Evolutionary conservation across 2,329 filamentous ascomycete species (phyloP).

Genomic region (Venturia asperata): DNA sequence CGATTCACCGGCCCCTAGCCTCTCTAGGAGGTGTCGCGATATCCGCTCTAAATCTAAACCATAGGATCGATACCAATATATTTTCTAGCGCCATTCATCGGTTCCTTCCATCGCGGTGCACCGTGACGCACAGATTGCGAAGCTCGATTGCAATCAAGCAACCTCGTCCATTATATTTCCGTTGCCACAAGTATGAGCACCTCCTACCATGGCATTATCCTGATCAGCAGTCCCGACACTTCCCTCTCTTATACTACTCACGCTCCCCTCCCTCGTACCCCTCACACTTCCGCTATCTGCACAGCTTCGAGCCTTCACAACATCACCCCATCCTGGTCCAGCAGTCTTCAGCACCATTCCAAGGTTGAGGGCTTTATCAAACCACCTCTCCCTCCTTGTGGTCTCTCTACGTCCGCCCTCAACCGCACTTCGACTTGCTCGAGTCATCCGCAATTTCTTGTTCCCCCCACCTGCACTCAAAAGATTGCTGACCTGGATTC

Average conservation of each 20-base stretch:
- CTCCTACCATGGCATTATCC: not conserved
- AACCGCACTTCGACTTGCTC: constrained; percentile 67
- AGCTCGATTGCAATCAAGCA: not conserved
- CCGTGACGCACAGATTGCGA: not conserved
- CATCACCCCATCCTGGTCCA: not conserved
- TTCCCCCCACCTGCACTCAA: constrained; percentile 50
- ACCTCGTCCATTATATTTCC: not conserved
- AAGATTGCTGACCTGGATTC: constrained; percentile 55
- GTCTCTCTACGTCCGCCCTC: constrained; percentile 64
- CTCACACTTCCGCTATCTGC: not conserved
- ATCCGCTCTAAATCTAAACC: too few relatives aligned
- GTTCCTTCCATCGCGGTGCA: not conserved
- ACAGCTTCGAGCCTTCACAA: not conserved
- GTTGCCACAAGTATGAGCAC: not conserved
- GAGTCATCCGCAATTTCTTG: constrained; percentile 62
- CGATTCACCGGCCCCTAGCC: too few relatives aligned
- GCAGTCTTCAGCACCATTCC: constrained; percentile 41
- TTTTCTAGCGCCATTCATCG: too few relatives aligned
- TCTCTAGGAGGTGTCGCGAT: too few relatives aligned
- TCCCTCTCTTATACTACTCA: not conserved
- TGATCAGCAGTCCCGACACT: not conserved
- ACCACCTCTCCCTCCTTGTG: constrained; percentile 66
- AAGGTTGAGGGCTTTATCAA: constrained; percentile 46
- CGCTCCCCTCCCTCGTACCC: not conserved
- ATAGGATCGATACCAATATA: too few relatives aligned